These are phyloP conservation scores for Volvox africanus DNA, from an alignment of 139 green algal genomes.

Conservation along the genomic window DNA sequence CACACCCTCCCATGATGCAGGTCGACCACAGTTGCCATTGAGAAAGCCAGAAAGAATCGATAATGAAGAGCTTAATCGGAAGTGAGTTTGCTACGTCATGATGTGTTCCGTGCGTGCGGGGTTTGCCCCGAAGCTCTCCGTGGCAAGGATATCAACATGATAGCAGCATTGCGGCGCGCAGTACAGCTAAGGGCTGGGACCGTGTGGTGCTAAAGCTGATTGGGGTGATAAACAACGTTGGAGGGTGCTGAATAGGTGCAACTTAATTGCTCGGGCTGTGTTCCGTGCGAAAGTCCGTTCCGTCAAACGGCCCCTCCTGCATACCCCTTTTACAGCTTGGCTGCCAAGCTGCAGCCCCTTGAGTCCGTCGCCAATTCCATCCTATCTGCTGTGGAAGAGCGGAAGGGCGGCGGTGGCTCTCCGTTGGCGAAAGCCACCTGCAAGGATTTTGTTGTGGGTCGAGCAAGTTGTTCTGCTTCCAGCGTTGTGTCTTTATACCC, in stretches of 20 bases:
- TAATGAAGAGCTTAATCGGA: slow-evolving; percentile 4
- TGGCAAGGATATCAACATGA: too few relatives aligned
- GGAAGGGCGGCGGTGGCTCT: slow-evolving; percentile 4
- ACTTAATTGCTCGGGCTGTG: too few relatives aligned
- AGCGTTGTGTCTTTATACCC: slow-evolving; percentile 31
- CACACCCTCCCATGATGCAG: background rate
- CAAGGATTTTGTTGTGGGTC: slow-evolving; percentile 50
- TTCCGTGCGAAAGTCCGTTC: too few relatives aligned
- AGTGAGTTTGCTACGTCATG: background rate
- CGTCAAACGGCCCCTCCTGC: too few relatives aligned
- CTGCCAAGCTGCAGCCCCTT: slow-evolving; percentile 41
- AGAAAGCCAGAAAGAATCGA: background rate
- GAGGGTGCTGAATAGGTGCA: too few relatives aligned
- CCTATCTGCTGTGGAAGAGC: slow-evolving; percentile 25
- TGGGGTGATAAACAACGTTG: too few relatives aligned
- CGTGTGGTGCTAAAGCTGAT: too few relatives aligned
- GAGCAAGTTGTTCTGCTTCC: slow-evolving; percentile 19
- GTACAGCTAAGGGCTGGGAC: too few relatives aligned
- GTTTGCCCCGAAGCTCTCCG: too few relatives aligned
- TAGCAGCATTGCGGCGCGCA: too few relatives aligned
- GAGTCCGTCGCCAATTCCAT: slow-evolving; percentile 3
- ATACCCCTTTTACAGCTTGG: background rate
- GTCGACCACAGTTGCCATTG: background rate
- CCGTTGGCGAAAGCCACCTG: slow-evolving; percentile 16
- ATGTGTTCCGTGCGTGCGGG: too few relatives aligned